These are phyloP conservation scores for Cichorium intybus DNA, from an alignment of 140 eudicot species.

Conservation along the genomic window DNA sequence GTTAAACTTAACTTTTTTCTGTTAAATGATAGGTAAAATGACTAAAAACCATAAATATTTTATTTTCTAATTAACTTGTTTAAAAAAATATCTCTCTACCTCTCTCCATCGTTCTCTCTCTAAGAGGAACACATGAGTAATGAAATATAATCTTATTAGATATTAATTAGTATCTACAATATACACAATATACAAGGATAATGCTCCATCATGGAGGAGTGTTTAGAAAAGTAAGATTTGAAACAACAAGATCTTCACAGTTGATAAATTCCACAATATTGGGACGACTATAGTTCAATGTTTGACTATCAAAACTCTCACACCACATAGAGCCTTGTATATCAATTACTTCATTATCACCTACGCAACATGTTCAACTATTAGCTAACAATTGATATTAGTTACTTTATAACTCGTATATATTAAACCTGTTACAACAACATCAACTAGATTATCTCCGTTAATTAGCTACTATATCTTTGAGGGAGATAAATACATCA, in stretches of 20 bases:
- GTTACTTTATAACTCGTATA: no score
- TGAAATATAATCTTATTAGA: not conserved
- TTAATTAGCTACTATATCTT: conserved; percentile 83
- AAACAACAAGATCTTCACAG: conserved; percentile 60
- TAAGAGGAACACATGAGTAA: no score
- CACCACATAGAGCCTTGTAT: conserved; percentile 97
- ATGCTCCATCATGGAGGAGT: conserved; percentile 78
- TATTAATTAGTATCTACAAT: conserved; percentile 67
- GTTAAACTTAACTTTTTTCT: no score
- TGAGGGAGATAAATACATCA: conserved; percentile 65
- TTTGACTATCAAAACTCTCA: conserved; percentile 52
- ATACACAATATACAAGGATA: conserved; percentile 67
- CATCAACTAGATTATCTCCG: conserved; percentile 71
- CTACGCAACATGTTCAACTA: no score
- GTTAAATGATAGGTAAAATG: no score
- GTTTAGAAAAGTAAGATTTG: conserved; percentile 80
- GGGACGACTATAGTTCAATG: conserved; percentile 76
- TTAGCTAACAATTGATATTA: not conserved
- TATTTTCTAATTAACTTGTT: no score
- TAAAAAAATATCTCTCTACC: no score
- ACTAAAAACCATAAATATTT: no score
- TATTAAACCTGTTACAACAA: conserved; percentile 71
- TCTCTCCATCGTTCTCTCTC: no score
- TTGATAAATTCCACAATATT: conserved; percentile 72
- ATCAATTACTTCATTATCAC: conserved; percentile 87